Evolutionary conservation across 192 early-diverging fungal species (phyloP).

Genomic region (Paraglomus occultum): DNA sequence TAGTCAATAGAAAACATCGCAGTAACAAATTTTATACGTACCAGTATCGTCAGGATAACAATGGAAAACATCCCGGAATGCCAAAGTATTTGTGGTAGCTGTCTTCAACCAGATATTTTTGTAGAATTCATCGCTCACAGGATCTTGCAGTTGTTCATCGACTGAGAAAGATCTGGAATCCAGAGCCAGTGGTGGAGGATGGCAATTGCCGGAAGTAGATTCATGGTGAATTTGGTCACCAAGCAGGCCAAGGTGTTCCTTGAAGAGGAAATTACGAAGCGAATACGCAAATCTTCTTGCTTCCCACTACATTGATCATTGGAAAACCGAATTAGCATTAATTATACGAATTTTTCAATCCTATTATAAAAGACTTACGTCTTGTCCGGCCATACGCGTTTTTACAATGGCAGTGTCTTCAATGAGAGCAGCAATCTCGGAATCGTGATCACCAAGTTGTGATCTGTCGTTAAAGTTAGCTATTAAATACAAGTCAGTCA

Average conservation of each 20-base stretch:
- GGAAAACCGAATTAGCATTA: no score
- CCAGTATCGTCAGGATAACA: slow-evolving; percentile 79
- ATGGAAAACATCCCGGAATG: slow-evolving; percentile 79
- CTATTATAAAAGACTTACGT: slow-evolving; percentile 33
- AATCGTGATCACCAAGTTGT: slow-evolving; percentile 79
- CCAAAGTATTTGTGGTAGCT: slow-evolving; percentile 63
- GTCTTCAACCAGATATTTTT: slow-evolving; percentile 58
- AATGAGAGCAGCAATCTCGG: slow-evolving; percentile 84
- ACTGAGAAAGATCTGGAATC: slow-evolving; percentile 33
- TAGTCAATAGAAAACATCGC: not conserved
- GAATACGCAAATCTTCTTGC: slow-evolving; percentile 71
- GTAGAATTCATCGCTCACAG: slow-evolving; percentile 62
- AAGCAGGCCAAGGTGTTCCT: slow-evolving; percentile 79
- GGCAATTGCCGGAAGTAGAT: slow-evolving; percentile 28
- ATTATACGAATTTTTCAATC: not conserved
- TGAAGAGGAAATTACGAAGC: slow-evolving; percentile 72
- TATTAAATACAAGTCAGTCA: no score
- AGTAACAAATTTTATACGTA: slow-evolving; percentile 9
- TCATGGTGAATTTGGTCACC: slow-evolving; percentile 44
- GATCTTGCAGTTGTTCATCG: slow-evolving; percentile 58
- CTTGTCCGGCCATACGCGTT: slow-evolving; percentile 69
- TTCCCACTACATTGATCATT: slow-evolving; percentile 49
- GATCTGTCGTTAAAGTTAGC: slow-evolving; percentile 90
- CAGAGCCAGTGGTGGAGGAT: slow-evolving; percentile 21
- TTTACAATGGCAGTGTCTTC: slow-evolving; percentile 70